A percentile compares a stretch with the other conserved stretches of the same genome.
Evolutionary conservation across 2,329 filamentous ascomycete genomes (phyloP).

Genomic region (Diaporthe aspalathi): DNA sequence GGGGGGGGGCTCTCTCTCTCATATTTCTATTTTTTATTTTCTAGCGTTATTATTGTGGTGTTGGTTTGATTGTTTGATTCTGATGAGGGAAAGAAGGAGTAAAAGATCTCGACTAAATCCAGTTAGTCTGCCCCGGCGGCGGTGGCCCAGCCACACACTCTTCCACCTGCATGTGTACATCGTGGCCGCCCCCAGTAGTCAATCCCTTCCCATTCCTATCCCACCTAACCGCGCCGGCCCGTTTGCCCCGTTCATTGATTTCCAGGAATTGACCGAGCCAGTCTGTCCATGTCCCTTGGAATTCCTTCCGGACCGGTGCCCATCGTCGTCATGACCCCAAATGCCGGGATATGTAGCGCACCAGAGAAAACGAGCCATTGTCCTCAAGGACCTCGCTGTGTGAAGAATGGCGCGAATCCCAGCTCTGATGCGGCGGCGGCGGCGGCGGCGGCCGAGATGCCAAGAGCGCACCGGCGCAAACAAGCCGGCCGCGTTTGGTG

Average conservation of each 20-base stretch:
- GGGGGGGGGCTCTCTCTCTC: no score
- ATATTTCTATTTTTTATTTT: conserved; percentile 7
- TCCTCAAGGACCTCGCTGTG: neutral
- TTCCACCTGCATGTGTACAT: neutral
- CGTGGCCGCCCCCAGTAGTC: neutral
- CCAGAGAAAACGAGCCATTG: conserved; percentile 14
- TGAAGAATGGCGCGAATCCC: conserved; percentile 19
- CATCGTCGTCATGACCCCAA: neutral
- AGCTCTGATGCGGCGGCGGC: conserved; percentile 12
- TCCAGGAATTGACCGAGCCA: conserved; percentile 8
- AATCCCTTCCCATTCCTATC: conserved; percentile 8
- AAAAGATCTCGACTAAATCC: conserved; percentile 21
- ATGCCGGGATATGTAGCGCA: neutral
- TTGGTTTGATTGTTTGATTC: neutral
- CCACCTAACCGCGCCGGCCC: conserved; percentile 20
- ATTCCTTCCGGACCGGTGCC: neutral
- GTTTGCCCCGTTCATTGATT: neutral
- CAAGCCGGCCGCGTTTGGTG: neutral
- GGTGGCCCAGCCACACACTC: conserved; percentile 16
- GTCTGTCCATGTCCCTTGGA: conserved; percentile 6
- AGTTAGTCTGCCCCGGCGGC: conserved; percentile 1
- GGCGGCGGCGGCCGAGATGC: neutral
- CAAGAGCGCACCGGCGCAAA: neutral
- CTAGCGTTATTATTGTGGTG: conserved; percentile 9
- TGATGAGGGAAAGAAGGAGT: neutral